Conservation (phyloP, 2,329 filamentous ascomycete genomes). For the Cercospora brassicicola region DNA sequence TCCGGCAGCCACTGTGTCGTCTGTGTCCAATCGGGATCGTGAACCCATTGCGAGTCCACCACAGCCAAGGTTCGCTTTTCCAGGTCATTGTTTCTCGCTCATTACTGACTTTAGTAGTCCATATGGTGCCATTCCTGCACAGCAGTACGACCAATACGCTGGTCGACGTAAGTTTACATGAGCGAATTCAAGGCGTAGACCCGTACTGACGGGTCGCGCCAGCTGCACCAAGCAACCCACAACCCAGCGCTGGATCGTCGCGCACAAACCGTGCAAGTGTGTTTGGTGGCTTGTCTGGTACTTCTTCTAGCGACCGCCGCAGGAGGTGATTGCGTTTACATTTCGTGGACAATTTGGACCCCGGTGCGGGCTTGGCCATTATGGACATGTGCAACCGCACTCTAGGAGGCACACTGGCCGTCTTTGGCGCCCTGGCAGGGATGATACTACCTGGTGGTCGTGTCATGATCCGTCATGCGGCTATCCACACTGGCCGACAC, state of each 20-base stretch:
- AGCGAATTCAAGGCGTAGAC: constrained; percentile 13
- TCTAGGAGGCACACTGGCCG: not conserved
- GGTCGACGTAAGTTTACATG: constrained; percentile 39
- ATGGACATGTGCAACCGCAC: not conserved
- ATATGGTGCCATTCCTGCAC: constrained; percentile 31
- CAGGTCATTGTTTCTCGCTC: constrained; percentile 10
- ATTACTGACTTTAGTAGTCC: constrained; percentile 34
- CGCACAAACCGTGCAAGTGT: constrained; percentile 24
- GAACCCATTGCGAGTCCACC: constrained; percentile 34
- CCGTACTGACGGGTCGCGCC: constrained; percentile 31
- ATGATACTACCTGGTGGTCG: not conserved
- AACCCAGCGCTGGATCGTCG: constrained; percentile 17
- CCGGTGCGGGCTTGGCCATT: not conserved
- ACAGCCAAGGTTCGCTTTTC: constrained; percentile 36
- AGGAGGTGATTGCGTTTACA: constrained; percentile 12
- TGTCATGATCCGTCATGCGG: not conserved
- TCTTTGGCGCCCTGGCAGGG: not conserved
- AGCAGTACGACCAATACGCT: constrained; percentile 35
- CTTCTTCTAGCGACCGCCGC: constrained; percentile 20
- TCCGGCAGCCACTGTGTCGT: constrained; percentile 38
- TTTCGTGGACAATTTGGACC: not conserved
- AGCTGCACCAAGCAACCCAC: constrained; percentile 29
- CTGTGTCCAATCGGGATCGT: constrained; percentile 32
- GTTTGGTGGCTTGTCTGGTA: constrained; percentile 22
- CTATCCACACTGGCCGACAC: not conserved